These are phyloP conservation scores for Hypoxylon sp. DNA, from an alignment of 2,329 filamentous ascomycete genomes.

Conservation along the genomic window DNA sequence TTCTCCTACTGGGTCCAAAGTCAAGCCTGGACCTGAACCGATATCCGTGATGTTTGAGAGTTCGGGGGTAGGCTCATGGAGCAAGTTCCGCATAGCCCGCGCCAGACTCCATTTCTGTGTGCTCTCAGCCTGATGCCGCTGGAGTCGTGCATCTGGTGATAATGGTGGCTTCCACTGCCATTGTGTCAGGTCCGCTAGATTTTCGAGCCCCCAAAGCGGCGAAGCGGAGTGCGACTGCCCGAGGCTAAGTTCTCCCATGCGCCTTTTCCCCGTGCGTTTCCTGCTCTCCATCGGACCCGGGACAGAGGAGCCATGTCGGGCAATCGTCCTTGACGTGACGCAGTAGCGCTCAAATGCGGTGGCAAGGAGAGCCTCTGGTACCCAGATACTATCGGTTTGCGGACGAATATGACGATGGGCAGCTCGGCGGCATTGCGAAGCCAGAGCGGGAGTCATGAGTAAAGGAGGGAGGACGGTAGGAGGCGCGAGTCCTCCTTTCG, in stretches of 20 bases:
- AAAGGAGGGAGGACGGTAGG: conserved; percentile 1
- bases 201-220: conserved; percentile 64
- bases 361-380: conserved; percentile 70
- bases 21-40: conserved; percentile 17
- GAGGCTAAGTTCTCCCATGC: conserved; percentile 65
- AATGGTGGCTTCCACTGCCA: conserved; percentile 69
- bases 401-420: conserved; percentile 60
- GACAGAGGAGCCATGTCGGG: conserved; percentile 57
- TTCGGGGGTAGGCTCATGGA: conserved; percentile 5
- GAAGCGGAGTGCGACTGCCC: conserved; percentile 55
- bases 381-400: conserved; percentile 67
- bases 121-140: conserved; percentile 16
- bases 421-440: conserved; percentile 65
- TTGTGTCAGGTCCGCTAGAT: conserved; percentile 61
- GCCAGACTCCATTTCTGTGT: conserved; percentile 5
- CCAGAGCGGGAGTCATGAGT: conserved; percentile 63
- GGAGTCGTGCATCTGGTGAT: conserved; percentile 48
- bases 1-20: conserved; percentile 33
- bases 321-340: conserved; percentile 47
- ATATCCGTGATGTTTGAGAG: background rate
- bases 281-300: conserved; percentile 70
- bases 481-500: conserved; percentile 21
- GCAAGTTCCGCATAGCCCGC: conserved; percentile 22
- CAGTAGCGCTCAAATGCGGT: conserved; percentile 65
- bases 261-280: conserved; percentile 67